phyloP scores from a whole-genome alignment of 805 yeast genomes.

The Teunomyces cretensis region DNA sequence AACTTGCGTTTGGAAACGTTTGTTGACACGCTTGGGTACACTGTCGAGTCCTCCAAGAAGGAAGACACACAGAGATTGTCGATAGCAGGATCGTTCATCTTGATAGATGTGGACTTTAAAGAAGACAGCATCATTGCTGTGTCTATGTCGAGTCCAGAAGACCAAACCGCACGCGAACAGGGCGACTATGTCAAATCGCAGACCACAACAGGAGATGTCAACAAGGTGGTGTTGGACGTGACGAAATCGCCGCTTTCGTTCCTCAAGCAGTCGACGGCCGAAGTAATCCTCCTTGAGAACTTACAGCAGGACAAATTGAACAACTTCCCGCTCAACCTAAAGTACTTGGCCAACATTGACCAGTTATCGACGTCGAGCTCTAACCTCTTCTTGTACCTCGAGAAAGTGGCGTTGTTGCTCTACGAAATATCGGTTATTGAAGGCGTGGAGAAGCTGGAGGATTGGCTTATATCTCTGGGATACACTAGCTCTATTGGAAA shows the following conservation, averaged over 20 bases:
- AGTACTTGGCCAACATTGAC: conserved; percentile 37
- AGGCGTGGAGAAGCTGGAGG: conserved; percentile 11
- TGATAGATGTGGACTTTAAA: conserved; percentile 39
- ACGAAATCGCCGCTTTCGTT: conserved; percentile 5
- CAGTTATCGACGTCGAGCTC: conserved; percentile 28
- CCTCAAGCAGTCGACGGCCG: conserved; percentile 18
- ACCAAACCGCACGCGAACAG: conserved; percentile 1
- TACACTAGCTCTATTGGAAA: conserved; percentile 26
- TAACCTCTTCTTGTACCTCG: conserved; percentile 32
- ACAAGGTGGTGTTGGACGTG: conserved; percentile 5
- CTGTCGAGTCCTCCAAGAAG: conserved; percentile 11
- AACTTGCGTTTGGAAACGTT: conserved; percentile 42
- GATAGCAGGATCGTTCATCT: conserved; percentile 41
- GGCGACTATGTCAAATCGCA: background rate
- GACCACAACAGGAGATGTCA: background rate
- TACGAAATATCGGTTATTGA: conserved; percentile 26
- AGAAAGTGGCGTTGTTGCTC: conserved; percentile 29
- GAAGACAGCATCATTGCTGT: conserved; percentile 28
- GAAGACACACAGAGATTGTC: conserved; percentile 31
- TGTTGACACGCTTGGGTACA: conserved; percentile 35
- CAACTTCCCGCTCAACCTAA: conserved; percentile 35
- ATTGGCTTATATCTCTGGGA: conserved; percentile 25
- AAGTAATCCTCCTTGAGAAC: conserved; percentile 27
- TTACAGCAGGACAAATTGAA: conserved; percentile 21
- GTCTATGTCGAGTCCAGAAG: conserved; percentile 23